Evolutionary conservation across 2,329 filamentous ascomycete genomes (phyloP), one percentile per base, ranked within the genome.

Genomic region (Chrysosporium keratinophilum): DNA sequence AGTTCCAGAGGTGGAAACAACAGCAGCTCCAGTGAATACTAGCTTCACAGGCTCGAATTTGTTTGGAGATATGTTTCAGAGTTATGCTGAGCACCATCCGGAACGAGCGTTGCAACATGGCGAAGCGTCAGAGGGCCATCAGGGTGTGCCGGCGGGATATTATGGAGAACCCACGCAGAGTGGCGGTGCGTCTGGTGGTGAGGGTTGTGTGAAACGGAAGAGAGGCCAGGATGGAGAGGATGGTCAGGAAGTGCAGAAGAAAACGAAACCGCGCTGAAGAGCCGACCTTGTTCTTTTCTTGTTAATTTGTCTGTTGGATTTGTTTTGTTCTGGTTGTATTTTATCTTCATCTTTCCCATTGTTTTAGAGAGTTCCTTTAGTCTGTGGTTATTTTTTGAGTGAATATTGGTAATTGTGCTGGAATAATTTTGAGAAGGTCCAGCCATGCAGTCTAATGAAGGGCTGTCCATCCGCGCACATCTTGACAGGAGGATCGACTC

Each of bases 391-490:
- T n/a, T n/a, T n/a, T n/a, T n/a, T n/a, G n/a, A n/a, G n/a, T n/a
- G n/a, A n/a, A n/a, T n/a, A n/a, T n/a, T n/a, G n/a, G n/a, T n/a
- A n/a, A n/a, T n/a, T 50, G 48, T 41, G 48, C 17, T 50, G 48
- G 17, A n/a, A 14, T 2, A 50, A 19, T 3, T 50, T 33, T 17
- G 31, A 41, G 23, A 46, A 15, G 45, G 45, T 20, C 14, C 50
- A 1, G n/a, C 17, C 19, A 52, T 17, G 50, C 41, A 5, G 50
- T 40, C 7, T 39, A 46, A 28, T 52, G 50, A 19, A 52, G 15
- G 45, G 50, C 50, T 28, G 50, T 52, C 41, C 50, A 52, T 23
- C 50, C 50, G 15, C 33, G 50, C 3, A 20, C 15, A 37, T 52
- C 50, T 39, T 46, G 50, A 39, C 23, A 34, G 10, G 50, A 15